These are phyloP conservation scores for Colletotrichum sidae DNA, from an alignment of 2,329 filamentous ascomycete species.

Conservation along the genomic window DNA sequence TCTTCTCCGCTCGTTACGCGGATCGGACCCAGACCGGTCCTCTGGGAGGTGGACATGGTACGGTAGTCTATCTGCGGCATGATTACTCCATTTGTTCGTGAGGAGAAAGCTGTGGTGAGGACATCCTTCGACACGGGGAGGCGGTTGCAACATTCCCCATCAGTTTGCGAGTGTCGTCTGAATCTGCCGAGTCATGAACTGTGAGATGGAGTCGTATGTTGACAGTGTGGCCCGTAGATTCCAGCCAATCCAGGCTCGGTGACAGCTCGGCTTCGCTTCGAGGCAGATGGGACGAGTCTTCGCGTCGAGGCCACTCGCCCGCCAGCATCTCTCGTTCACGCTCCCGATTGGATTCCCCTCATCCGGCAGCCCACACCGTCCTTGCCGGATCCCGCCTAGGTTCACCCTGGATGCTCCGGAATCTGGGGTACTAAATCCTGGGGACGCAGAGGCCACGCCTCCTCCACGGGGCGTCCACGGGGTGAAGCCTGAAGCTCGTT, in stretches of 20 bases:
- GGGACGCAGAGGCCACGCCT: slow-evolving; percentile 5
- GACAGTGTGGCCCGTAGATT: not conserved
- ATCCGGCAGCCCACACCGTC: slow-evolving; percentile 10
- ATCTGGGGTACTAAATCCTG: slow-evolving; percentile 16
- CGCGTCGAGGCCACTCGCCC: slow-evolving; percentile 14
- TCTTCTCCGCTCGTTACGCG: not conserved
- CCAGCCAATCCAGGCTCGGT: not conserved
- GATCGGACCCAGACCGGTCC: not conserved
- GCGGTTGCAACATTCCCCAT: not conserved
- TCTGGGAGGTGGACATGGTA: not conserved
- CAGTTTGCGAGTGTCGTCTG: not conserved
- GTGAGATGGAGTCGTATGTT: not conserved
- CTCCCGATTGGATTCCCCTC: slow-evolving; percentile 11
- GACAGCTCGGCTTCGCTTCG: not conserved
- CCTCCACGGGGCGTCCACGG: slow-evolving; percentile 8
- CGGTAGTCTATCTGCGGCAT: not conserved
- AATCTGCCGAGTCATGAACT: slow-evolving; percentile 1
- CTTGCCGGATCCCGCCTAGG: not conserved
- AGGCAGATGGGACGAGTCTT: not conserved
- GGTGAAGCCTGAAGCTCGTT: not conserved
- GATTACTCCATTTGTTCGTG: not conserved
- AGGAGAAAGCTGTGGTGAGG: not conserved
- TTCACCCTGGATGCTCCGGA: not conserved
- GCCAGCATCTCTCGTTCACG: not conserved
- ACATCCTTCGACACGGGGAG: slow-evolving; percentile 6